phyloP scores from a whole-genome alignment of 2,329 filamentous ascomycete genomes.

The Beauveria pseudobassiana region DNA sequence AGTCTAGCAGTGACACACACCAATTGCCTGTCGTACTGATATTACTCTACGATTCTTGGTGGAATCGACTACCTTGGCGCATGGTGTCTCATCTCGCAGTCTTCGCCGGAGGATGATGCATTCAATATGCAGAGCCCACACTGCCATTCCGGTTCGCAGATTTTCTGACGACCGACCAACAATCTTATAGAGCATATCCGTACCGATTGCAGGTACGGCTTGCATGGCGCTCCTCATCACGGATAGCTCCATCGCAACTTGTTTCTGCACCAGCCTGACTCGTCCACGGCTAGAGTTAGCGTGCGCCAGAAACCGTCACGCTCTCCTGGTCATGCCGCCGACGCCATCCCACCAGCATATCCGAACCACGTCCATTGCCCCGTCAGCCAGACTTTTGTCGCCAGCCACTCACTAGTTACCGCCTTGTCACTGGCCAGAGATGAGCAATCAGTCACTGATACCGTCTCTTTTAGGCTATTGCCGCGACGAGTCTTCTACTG shows the following conservation, averaged over 20 bases:
- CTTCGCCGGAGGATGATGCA: not conserved
- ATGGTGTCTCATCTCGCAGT: slow-evolving; percentile 1
- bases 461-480: not conserved
- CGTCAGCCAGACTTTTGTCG: not conserved
- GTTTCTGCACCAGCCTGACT: slow-evolving; percentile 2
- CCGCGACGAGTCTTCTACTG: not conserved
- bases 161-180: slow-evolving; percentile 5
- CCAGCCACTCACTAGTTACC: not conserved
- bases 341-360: not conserved
- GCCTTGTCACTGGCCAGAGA: no score
- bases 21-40: not conserved
- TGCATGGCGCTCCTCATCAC: not conserved
- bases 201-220: not conserved
- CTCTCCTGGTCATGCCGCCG: not conserved
- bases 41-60: not conserved
- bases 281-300: not conserved
- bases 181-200: not conserved
- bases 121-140: not conserved
- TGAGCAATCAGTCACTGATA: not conserved
- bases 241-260: not conserved
- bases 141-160: not conserved
- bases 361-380: not conserved
- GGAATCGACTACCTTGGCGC: not conserved
- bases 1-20: not conserved
- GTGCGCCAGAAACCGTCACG: not conserved